Percentiles rank a stretch among this genome's conserved stretches.
Evolutionary conservation across 164 flowering plant genomes (phyloP).

Genomic region (Aristolochia californica): DNA sequence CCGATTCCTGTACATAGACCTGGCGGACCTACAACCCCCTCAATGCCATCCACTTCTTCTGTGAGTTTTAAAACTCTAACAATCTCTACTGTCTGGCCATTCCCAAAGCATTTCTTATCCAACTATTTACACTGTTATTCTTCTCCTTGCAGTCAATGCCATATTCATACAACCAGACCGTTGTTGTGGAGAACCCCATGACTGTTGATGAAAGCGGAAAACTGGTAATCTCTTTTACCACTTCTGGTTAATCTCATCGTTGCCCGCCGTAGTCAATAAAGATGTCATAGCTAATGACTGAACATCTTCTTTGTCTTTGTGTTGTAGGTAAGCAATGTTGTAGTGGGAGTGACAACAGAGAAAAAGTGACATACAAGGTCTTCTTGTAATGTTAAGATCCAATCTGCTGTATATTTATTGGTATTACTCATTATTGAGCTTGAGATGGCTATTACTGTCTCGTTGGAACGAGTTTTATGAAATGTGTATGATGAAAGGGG

Average conservation of each 20-base stretch:
- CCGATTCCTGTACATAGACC: conserved; percentile 55
- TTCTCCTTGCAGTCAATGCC: conserved; percentile 20
- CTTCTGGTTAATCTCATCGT: neutral
- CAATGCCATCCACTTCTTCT: conserved; percentile 47
- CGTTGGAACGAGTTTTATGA: neutral
- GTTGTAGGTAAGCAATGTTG: conserved; percentile 81
- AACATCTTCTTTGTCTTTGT: neutral
- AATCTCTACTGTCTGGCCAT: neutral
- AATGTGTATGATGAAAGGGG: neutral
- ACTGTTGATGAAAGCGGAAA: conserved; percentile 88
- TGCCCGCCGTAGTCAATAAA: neutral
- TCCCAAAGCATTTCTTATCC: too few species aligned
- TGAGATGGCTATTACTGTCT: conserved; percentile 8
- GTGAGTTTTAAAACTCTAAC: conserved; percentile 25
- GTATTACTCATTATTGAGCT: neutral
- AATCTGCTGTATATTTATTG: neutral
- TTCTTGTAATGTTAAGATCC: neutral
- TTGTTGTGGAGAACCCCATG: conserved; percentile 95
- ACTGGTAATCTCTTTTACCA: conserved; percentile 36
- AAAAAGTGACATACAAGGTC: conserved; percentile 30
- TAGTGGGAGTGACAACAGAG: conserved; percentile 84
- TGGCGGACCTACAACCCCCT: conserved; percentile 32
- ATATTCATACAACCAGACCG: conserved; percentile 57
- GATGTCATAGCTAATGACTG: neutral
- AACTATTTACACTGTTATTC: too few species aligned